phyloP scores from a whole-genome alignment of 23 red algal species.

The Gracilaria domingensis region DNA sequence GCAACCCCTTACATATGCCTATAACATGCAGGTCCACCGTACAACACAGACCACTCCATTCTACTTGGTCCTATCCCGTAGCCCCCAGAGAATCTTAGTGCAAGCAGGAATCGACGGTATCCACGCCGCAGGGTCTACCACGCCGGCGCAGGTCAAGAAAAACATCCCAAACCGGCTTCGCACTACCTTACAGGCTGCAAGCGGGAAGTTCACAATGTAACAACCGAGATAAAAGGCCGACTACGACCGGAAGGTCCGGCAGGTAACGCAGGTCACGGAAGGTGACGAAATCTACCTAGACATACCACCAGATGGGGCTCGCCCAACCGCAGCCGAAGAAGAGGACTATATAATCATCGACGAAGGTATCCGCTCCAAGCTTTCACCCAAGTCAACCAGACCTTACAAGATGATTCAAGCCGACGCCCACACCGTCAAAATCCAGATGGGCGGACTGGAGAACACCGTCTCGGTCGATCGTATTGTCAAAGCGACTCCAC shows the following conservation, averaged over 20 bases:
- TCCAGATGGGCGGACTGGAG: background rate
- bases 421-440: background rate
- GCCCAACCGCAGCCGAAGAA: background rate
- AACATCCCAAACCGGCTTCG: background rate
- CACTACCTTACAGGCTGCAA: background rate
- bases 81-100: background rate
- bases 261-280: no score
- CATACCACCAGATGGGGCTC: background rate
- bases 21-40: constrained; percentile 48
- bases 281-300: constrained; percentile 4
- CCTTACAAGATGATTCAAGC: background rate
- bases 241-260: background rate
- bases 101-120: background rate
- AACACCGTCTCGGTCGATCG: constrained; percentile 1
- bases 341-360: background rate
- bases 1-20: constrained; percentile 13
- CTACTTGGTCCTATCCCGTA: background rate
- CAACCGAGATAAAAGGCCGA: constrained; percentile 1
- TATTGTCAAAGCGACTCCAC: background rate
- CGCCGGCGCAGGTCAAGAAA: background rate
- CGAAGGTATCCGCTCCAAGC: background rate
- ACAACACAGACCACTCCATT: constrained; percentile 6
- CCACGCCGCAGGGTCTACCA: no score
- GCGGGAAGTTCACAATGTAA: background rate
- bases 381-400: background rate